Evolutionary conservation across 169 alveolate species (phyloP), one percentile per base, ranked within the genome.

Genomic region (Plasmodium gallinaceum): DNA sequence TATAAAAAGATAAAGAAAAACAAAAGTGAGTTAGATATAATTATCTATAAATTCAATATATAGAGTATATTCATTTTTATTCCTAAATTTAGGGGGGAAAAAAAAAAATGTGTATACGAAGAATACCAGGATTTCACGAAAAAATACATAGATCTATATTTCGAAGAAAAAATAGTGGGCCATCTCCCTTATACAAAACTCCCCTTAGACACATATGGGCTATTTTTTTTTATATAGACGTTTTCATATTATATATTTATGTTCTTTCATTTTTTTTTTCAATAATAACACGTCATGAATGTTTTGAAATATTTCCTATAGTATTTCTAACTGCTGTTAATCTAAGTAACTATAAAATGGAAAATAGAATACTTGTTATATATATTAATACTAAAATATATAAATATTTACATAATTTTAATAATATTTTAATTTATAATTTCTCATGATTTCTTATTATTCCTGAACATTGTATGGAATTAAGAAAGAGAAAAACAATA

Each of bases 81-180:
- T 32, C 4, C 39, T 32, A 32, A 32, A 32, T 32, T n/a, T n/a
- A 32, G 4, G 4, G 1, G 6, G 4, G 4, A 4, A 32, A 32
- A 1, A 32, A n/a, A 52, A 72, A 7, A 52, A 72, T 72, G 85
- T 54, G 52, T 52, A 52, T 72, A 32, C 51, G 22, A 10, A 39
- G 51, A 64, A 37, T 64, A 45, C 39, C 76, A 45, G 89, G 76
- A 20, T 78, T 78, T 52, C 48, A 65, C 26, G 75, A 64, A 51
- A 78, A 78, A 62, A 46, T 78, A 20, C 76, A 73, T 26, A 37
- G 76, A 43, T 64, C 61, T 37, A 20, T 83, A 26, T 83, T 83
- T 83, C 91, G 85, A 43, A 52, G 85, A 69, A 83, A 60, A 58
- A 58, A 68, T 51, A 83, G 91, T 72, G 91, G 91, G 16, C 91